Percentiles rank a stretch among this genome's conserved stretches.
Conservation (phyloP, 2,329 filamentous ascomycete genomes). For the Hymenoscyphus linearis region DNA sequence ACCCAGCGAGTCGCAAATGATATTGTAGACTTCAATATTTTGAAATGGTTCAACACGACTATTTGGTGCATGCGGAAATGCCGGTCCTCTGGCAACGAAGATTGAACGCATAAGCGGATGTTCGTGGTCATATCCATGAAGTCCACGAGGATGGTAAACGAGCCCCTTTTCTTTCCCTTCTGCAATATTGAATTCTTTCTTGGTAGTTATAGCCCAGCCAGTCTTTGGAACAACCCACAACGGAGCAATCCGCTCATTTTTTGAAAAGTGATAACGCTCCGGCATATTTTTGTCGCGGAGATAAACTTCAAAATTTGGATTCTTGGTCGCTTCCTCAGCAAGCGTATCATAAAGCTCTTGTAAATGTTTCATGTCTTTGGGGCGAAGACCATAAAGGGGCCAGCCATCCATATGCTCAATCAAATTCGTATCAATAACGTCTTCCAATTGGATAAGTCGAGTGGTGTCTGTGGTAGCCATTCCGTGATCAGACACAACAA, state of each 20-base stretch:
- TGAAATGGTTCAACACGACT: constrained; percentile 79
- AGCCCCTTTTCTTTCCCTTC: constrained; percentile 58
- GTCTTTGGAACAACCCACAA: constrained; percentile 90
- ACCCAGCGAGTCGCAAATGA: constrained; percentile 82
- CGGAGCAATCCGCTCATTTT: constrained; percentile 85
- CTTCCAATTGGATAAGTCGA: constrained; percentile 82
- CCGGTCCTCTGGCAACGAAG: constrained; percentile 85
- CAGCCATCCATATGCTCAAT: constrained; percentile 88
- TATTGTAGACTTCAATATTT: constrained; percentile 93
- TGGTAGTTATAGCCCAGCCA: constrained; percentile 86
- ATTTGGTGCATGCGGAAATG: constrained; percentile 80
- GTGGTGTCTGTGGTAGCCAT: constrained; percentile 89
- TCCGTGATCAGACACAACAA: constrained; percentile 95
- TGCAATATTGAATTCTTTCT: constrained; percentile 70
- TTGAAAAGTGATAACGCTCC: constrained; percentile 81
- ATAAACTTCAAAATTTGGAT: constrained; percentile 78
- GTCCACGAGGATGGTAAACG: constrained; percentile 72
- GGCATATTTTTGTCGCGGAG: constrained; percentile 86
- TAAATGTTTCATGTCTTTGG: constrained; percentile 63
- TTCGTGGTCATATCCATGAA: constrained; percentile 94
- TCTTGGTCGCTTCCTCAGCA: constrained; percentile 49
- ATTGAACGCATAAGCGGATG: constrained; percentile 95
- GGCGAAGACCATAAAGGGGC: constrained; percentile 85
- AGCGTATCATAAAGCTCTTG: constrained; percentile 60
- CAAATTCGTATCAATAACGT: constrained; percentile 71